Conservation (phyloP, 257 asterid genomes). For the Paulownia fortunei region DNA sequence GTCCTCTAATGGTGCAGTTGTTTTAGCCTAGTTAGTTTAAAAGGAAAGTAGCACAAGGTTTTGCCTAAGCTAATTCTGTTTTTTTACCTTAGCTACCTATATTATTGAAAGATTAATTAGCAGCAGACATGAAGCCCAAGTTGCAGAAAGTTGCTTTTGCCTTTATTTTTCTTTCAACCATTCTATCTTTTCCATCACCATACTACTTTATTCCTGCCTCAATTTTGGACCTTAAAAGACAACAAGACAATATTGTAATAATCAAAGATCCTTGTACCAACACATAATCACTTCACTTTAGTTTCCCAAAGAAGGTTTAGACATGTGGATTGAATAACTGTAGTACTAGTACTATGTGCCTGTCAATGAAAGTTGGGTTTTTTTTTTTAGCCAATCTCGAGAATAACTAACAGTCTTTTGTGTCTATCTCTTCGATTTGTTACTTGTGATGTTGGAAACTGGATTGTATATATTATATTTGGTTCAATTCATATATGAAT, state of each 20-base stretch:
- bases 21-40: neutral
- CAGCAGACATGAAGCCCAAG: slow-evolving; percentile 48
- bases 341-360: neutral
- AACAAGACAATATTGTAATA: slow-evolving; percentile 35
- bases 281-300: slow-evolving; percentile 36
- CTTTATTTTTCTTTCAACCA: slow-evolving; percentile 37
- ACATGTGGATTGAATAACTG: slow-evolving; percentile 7
- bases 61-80: slow-evolving; percentile 28
- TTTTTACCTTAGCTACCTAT: slow-evolving; percentile 8
- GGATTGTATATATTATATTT: no score
- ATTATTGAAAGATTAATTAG: slow-evolving; percentile 15
- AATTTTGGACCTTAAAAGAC: slow-evolving; percentile 41
- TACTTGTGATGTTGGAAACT: no score
- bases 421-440: neutral
- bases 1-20: slow-evolving; percentile 31
- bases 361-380: neutral
- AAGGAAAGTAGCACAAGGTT: slow-evolving; percentile 54
- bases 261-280: slow-evolving; percentile 40
- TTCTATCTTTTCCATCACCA: slow-evolving; percentile 28
- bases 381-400: neutral
- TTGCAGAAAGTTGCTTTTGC: slow-evolving; percentile 52
- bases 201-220: slow-evolving; percentile 49
- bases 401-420: neutral
- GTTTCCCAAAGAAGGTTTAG: slow-evolving; percentile 24
- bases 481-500: no score